Conservation (phyloP, 108 stramenopile species). For the Conticribra weissflogii region DNA sequence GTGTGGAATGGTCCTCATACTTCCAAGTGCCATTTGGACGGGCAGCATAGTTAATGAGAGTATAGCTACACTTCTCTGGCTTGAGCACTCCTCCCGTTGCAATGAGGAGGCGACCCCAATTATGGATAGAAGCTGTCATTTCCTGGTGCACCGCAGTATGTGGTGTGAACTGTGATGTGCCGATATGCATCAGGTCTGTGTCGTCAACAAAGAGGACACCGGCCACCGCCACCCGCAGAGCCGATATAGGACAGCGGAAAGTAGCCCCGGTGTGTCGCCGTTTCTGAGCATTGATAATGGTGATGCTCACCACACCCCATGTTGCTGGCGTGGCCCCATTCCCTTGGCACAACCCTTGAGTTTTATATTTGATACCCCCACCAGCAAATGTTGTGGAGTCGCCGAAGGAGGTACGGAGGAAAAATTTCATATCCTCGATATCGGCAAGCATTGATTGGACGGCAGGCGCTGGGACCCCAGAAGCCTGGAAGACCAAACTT, state of each 20-base stretch:
- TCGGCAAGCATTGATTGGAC: neutral
- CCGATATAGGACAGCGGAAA: constrained; percentile 2
- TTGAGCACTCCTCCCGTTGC: constrained; percentile 10
- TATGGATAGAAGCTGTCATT: too few species aligned
- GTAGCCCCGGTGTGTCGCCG: constrained; percentile 9
- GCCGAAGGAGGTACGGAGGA: constrained; percentile 13
- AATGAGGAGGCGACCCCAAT: constrained; percentile 8
- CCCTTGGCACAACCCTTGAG: constrained; percentile 39
- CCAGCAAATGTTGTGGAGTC: constrained; percentile 8
- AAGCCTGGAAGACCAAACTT: constrained; percentile 20
- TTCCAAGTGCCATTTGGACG: neutral
- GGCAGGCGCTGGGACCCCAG: constrained; percentile 1
- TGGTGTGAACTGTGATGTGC: neutral
- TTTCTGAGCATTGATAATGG: constrained; percentile 19
- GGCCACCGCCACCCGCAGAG: neutral
- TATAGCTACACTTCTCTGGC: constrained; percentile 8
- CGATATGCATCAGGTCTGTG: constrained; percentile 17
- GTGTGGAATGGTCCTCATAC: neutral
- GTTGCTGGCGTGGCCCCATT: constrained; percentile 44
- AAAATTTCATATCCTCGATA: constrained; percentile 18
- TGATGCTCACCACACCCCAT: constrained; percentile 37
- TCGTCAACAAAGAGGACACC: constrained; percentile 41
- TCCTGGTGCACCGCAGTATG: neutral
- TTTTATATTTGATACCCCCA: neutral
- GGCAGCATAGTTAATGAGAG: constrained; percentile 3